Percentiles rank a stretch among this genome's conserved stretches.
Conservation (phyloP, 306 rosid species). For the Senna tora region DNA sequence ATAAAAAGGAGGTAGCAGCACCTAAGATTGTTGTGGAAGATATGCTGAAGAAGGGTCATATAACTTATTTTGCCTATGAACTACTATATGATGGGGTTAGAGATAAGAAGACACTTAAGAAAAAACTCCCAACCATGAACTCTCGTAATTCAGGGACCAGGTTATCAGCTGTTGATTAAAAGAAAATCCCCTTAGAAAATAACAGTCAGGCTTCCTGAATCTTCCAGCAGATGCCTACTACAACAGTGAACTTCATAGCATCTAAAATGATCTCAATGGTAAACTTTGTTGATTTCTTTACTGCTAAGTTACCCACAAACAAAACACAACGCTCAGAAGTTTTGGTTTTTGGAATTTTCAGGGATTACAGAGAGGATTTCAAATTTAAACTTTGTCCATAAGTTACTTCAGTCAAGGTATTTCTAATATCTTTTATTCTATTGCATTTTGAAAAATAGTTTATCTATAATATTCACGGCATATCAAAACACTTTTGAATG, state of each 20-base stretch:
- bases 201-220: slow-evolving; percentile 22
- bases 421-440: not conserved
- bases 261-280: slow-evolving; percentile 33
- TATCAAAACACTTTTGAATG: not conserved
- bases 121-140: slow-evolving; percentile 38
- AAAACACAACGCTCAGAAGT: not conserved
- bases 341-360: slow-evolving; percentile 17
- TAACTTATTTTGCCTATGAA: slow-evolving; percentile 81
- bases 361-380: not conserved
- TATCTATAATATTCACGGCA: not conserved
- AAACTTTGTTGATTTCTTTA: slow-evolving; percentile 9
- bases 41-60: slow-evolving; percentile 76
- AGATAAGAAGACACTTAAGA: slow-evolving; percentile 61
- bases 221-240: not conserved
- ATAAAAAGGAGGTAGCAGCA: slow-evolving; percentile 79
- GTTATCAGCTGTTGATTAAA: slow-evolving; percentile 39
- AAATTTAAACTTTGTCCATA: not conserved
- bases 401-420: not conserved
- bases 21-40: slow-evolving; percentile 93
- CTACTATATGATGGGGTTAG: slow-evolving; percentile 82
- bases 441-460: slow-evolving; percentile 11
- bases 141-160: slow-evolving; percentile 37
- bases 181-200: slow-evolving; percentile 22
- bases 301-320: slow-evolving; percentile 3
- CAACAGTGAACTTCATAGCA: slow-evolving; percentile 14